Percentiles rank a stretch among this genome's conserved stretches.
These are phyloP conservation scores for Exophiala oligosperma DNA, from an alignment of 2,329 filamentous ascomycete species.

Conservation along the genomic window DNA sequence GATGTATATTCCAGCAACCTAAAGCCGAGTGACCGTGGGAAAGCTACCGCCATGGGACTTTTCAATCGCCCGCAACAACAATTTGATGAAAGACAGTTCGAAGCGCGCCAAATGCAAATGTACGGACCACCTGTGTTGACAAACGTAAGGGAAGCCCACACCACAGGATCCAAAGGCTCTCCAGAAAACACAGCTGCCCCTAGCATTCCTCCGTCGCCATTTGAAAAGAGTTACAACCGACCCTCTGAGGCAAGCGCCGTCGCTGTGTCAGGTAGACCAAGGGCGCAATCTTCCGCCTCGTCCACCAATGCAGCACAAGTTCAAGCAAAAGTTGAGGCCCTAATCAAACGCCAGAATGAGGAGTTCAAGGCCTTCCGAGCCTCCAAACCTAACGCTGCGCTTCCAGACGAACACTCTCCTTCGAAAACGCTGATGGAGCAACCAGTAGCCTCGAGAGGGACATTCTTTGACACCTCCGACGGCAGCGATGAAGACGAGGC, in stretches of 20 bases:
- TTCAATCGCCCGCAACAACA: constrained; percentile 72
- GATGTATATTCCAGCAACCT: constrained; percentile 61
- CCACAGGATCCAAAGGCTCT: constrained; percentile 25
- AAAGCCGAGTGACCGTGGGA: constrained; percentile 74
- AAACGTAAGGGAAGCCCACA: constrained; percentile 19
- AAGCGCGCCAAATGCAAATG: constrained; percentile 77
- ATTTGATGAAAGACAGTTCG: constrained; percentile 83
- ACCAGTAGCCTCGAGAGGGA: constrained; percentile 21
- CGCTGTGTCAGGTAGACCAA: constrained; percentile 5
- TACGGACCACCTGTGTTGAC: constrained; percentile 57
- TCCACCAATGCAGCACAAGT: constrained; percentile 20
- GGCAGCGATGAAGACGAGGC: constrained; percentile 42
- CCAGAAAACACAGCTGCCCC: background rate
- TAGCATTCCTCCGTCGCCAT: constrained; percentile 10
- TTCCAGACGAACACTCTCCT: background rate
- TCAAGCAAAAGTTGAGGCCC: constrained; percentile 25
- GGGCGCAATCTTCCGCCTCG: constrained; percentile 23
- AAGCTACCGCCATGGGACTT: constrained; percentile 72
- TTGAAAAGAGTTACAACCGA: constrained; percentile 3
- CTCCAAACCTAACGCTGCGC: background rate
- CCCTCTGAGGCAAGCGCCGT: background rate
- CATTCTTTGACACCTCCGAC: constrained; percentile 26
- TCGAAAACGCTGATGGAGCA: constrained; percentile 7
- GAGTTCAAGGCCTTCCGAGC: constrained; percentile 24
- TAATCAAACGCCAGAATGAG: constrained; percentile 29